Percentiles rank a stretch among this genome's conserved stretches.
Conservation (phyloP, 169 alveolate genomes). For the Plasmodium malariae region DNA sequence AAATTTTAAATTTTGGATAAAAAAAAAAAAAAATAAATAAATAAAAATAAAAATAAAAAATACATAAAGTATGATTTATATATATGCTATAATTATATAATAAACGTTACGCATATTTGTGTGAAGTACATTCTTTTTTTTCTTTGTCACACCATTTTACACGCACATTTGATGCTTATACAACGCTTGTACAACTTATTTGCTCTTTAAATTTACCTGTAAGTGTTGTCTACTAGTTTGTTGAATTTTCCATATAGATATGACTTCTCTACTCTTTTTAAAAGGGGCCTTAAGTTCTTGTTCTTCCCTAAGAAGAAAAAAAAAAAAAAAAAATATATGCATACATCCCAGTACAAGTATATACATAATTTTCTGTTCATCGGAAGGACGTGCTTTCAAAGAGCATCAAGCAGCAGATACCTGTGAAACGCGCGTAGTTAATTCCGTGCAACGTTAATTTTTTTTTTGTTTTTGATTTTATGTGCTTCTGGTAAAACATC, state of each 20-base stretch:
- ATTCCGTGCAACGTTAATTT: conserved; percentile 83
- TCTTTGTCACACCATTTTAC: too few relatives aligned
- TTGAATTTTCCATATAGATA: conserved; percentile 89
- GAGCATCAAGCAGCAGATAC: too few relatives aligned
- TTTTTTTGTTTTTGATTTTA: conserved; percentile 52
- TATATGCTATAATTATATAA: too few relatives aligned
- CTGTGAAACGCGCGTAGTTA: conserved; percentile 84
- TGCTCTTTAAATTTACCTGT: conserved; percentile 33
- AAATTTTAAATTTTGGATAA: conserved; percentile 15
- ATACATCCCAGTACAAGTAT: not conserved
- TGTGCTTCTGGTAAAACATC: conserved; percentile 62
- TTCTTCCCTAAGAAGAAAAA: conserved; percentile 78
- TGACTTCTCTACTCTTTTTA: conserved; percentile 86
- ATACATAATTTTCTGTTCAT: not conserved
- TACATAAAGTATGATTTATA: too few relatives aligned
- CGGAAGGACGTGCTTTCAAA: not conserved
- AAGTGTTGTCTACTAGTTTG: conserved; percentile 78
- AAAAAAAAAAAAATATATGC: conserved; percentile 8
- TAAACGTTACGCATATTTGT: too few relatives aligned
- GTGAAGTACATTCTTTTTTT: too few relatives aligned
- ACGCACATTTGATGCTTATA: too few relatives aligned
- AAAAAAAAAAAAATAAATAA: not conserved
- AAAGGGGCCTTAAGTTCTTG: conserved; percentile 86
- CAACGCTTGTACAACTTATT: too few relatives aligned
- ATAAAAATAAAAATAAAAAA: not conserved